These are phyloP conservation scores for Clarireedia homoeocarpa DNA, from an alignment of 2,329 filamentous ascomycete genomes.

Conservation along the genomic window DNA sequence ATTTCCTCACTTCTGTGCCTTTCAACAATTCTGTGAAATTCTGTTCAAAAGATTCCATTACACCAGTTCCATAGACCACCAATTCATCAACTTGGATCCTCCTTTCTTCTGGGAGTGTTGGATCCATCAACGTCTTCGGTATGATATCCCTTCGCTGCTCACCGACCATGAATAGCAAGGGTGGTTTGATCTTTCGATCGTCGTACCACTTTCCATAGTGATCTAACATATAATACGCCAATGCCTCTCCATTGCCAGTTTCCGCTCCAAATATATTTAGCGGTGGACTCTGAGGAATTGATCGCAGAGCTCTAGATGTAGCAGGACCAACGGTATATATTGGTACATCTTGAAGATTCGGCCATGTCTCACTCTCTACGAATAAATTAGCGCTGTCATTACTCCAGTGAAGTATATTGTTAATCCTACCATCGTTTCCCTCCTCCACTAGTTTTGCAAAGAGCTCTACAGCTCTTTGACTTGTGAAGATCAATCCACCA, in stretches of 20 bases:
- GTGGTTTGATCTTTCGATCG: constrained; percentile 39
- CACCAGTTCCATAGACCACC: constrained; percentile 78
- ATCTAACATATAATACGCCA: constrained; percentile 69
- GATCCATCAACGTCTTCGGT: constrained; percentile 65
- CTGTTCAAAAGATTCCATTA: constrained; percentile 68
- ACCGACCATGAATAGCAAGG: constrained; percentile 80
- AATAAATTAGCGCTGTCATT: not conserved
- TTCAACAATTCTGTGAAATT: constrained; percentile 52
- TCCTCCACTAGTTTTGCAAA: constrained; percentile 57
- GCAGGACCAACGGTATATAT: constrained; percentile 77
- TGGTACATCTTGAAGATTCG: constrained; percentile 47
- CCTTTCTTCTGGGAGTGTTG: constrained; percentile 37
- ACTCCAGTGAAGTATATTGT: not conserved
- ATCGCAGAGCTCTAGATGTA: constrained; percentile 65
- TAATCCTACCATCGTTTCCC: constrained; percentile 18
- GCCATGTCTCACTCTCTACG: constrained; percentile 33
- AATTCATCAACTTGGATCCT: constrained; percentile 67
- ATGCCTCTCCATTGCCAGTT: constrained; percentile 74
- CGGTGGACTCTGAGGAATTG: constrained; percentile 41
- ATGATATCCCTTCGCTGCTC: constrained; percentile 88
- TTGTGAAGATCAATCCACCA: constrained; percentile 77
- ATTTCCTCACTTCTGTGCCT: constrained; percentile 33
- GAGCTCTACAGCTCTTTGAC: constrained; percentile 74
- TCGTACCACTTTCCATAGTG: constrained; percentile 58
- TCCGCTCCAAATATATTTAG: constrained; percentile 68